Base-by-base conservation (phyloP, 148 eudicot species). In the Diospyros lotus region DNA sequence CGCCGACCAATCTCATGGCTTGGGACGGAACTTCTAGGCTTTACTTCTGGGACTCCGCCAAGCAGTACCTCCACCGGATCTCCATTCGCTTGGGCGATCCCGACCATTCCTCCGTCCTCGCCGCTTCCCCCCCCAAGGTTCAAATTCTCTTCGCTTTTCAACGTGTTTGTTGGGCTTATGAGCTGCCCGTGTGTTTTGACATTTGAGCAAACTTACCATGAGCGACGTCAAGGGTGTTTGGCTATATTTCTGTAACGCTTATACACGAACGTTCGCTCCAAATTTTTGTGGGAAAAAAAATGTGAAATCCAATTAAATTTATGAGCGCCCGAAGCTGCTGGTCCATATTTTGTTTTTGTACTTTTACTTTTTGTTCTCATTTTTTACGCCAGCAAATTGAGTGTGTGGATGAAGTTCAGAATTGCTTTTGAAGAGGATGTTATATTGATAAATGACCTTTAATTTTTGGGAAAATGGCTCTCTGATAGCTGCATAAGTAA, bases 1-100 rank as follows among this genome's bases (percentile, higher is more conserved):
- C 75, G 70, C 78, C 80, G 51, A 82, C 51, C 72, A 90, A 90
- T 63, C 81, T 92, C 7, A 82, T 94, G 80, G 91, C 96, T 5
- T 94, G 96, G 97, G 98, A 92, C 51, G 97, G 96, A 58, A 87
- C 85, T 62, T 89, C 97, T 68, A 87, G 98, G 55, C 82, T 94
- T 6, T 92, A 87, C 84, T 81, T 82, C 12, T 94, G 97, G 97
- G 98, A 94, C 70, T 75, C 86, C 0, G 64, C 67, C 15, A 63
- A 75, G 42, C 60, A 68, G 5, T 90, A 88, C 67, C 75, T 94
- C 55, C 88, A 89, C 56, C 88, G 93, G 6, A 74, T 94, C 45
- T 84, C 93, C 5, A 39, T 89, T 66, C 89, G 93, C 9, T 73
- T 94, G 9, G 96, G 91, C 17, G 94, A 93, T 41, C 93, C 94